phyloP scores from a whole-genome alignment of 2,329 filamentous ascomycete species.

The Trichoderma atroviride region DNA sequence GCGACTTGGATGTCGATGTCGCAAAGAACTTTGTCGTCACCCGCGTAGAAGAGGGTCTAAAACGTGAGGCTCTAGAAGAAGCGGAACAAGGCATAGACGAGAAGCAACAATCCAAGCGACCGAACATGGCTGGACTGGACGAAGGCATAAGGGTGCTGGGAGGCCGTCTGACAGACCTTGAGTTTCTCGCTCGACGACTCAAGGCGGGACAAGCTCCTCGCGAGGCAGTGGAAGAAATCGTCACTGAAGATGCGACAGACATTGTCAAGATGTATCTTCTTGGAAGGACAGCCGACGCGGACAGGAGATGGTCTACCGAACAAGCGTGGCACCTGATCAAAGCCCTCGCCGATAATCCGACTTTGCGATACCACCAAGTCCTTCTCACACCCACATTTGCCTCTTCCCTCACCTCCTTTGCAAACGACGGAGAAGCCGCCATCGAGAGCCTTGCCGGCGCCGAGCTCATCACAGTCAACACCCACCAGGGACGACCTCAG shows the following conservation, averaged over 20 bases:
- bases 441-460: slow-evolving; percentile 80
- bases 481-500: slow-evolving; percentile 74
- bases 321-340: slow-evolving; percentile 92
- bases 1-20: slow-evolving; percentile 82
- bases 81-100: slow-evolving; percentile 34
- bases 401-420: slow-evolving; percentile 50
- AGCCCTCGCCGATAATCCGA: slow-evolving; percentile 67
- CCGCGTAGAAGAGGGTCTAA: slow-evolving; percentile 63
- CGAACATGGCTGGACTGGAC: slow-evolving; percentile 72
- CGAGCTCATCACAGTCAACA: slow-evolving; percentile 79
- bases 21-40: slow-evolving; percentile 89
- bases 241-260: slow-evolving; percentile 84
- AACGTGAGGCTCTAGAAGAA: slow-evolving; percentile 37
- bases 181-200: slow-evolving; percentile 88
- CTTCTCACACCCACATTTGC: slow-evolving; percentile 77
- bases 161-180: slow-evolving; percentile 91
- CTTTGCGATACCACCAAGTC: slow-evolving; percentile 82
- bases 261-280: slow-evolving; percentile 92
- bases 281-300: slow-evolving; percentile 49
- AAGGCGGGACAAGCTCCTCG: slow-evolving; percentile 82
- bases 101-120: slow-evolving; percentile 34
- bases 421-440: slow-evolving; percentile 68
- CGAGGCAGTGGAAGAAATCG: slow-evolving; percentile 82
- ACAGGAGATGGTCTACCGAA: slow-evolving; percentile 73
- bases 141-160: slow-evolving; percentile 80